Percentiles rank a stretch among this genome's conserved stretches.
Conservation (phyloP, 208 protist species). For the Crithidia brevicula region DNA sequence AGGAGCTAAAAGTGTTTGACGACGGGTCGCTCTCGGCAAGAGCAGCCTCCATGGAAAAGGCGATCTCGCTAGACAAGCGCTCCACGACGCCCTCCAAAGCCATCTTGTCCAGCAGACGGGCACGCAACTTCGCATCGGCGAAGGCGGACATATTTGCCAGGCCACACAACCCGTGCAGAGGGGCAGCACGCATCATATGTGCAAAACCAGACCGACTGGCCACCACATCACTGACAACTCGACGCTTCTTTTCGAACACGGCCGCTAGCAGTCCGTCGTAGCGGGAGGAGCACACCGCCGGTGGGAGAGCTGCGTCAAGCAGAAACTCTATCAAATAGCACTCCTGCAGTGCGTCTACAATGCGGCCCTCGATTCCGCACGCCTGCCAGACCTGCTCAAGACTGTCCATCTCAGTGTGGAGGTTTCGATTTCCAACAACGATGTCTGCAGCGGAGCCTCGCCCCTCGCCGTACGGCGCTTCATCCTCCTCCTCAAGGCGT, state of each 20-base stretch:
- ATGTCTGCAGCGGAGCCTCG: constrained; percentile 14
- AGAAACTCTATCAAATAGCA: constrained; percentile 87
- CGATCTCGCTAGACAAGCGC: constrained; percentile 53
- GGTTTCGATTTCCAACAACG: constrained; percentile 37
- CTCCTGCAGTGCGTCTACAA: constrained; percentile 54
- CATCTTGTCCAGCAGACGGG: constrained; percentile 76
- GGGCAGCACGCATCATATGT: constrained; percentile 50
- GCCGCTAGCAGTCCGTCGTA: constrained; percentile 76
- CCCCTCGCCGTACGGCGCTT: constrained; percentile 12
- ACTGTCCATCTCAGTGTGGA: constrained; percentile 58
- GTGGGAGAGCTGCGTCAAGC: constrained; percentile 87
- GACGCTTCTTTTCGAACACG: constrained; percentile 71
- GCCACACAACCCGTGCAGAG: constrained; percentile 63
- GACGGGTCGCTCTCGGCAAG: background rate
- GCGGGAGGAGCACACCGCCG: constrained; percentile 84
- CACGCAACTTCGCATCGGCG: constrained; percentile 62
- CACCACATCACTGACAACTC: constrained; percentile 67
- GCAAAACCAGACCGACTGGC: constrained; percentile 53
- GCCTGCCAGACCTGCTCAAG: constrained; percentile 45
- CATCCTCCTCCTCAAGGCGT: constrained; percentile 46
- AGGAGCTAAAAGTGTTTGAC: constrained; percentile 4
- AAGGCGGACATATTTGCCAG: constrained; percentile 70
- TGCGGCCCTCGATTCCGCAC: constrained; percentile 52
- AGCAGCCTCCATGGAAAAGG: constrained; percentile 18
- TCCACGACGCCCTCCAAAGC: constrained; percentile 69